Evolutionary conservation across 208 protist genomes (phyloP).

Genomic region (Entamoeba invadens): DNA sequence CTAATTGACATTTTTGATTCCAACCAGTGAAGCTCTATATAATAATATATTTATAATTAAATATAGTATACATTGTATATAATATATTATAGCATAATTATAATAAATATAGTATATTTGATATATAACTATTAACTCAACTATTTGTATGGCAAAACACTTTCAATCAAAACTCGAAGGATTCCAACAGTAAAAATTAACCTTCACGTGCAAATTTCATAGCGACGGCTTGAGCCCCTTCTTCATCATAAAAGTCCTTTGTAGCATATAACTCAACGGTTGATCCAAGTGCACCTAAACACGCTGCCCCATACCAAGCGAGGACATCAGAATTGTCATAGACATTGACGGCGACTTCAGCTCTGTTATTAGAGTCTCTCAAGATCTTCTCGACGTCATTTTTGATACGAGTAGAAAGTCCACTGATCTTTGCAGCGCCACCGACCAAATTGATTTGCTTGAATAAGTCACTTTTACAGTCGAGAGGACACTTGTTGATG

Average conservation of each 20-base stretch:
- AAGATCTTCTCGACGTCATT: neutral
- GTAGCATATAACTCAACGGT: neutral
- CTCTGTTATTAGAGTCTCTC: neutral
- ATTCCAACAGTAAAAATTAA: neutral
- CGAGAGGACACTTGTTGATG: neutral
- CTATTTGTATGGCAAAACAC: no score
- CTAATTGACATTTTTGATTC: no score
- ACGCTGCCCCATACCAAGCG: neutral
- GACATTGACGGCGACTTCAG: neutral
- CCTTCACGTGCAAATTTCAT: neutral
- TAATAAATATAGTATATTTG: no score
- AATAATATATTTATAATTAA: no score
- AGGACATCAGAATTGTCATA: neutral
- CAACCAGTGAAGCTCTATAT: no score
- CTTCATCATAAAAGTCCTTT: neutral
- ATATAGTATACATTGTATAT: no score
- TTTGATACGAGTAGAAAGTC: neutral
- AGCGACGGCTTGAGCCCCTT: neutral
- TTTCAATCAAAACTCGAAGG: no score
- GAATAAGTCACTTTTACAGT: neutral
- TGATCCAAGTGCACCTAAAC: neutral
- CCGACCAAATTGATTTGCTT: neutral
- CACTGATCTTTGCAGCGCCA: neutral
- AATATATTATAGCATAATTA: no score
- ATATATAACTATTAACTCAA: no score